Evolutionary conservation across 495 filamentous ascomycete genomes (phyloP), one percentile per base, ranked within the genome.

Genomic region (Hyphodiscus hymeniophilus): DNA sequence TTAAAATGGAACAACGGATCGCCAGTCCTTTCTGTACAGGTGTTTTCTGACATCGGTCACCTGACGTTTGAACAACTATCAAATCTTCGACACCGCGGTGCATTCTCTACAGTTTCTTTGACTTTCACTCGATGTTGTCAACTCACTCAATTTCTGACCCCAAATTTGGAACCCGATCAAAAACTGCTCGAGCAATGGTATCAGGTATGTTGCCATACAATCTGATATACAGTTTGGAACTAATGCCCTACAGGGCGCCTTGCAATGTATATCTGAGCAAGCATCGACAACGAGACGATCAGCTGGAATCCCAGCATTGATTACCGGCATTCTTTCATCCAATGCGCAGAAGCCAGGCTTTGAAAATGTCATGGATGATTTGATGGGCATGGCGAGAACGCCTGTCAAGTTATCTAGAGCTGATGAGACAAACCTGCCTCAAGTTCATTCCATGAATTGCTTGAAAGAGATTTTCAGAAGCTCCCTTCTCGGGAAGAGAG

Each of bases 391-490:
- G 23, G 81, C 82, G n/a, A 59, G 69, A 8, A 57, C 70, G 23
- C 71, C 76, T 3, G 75, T 75, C 6, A 50, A 50, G 1, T 56
- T 68, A 16, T 61, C 67, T 0, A 63, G 78, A 42, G 75, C 75
- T 2, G 79, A 87, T 44, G 66, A 76, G 10, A 75, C 79, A 6
- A 79, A 85, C 35, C 63, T 97, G 12, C 84, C 89, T 12, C 92
- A 96, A 65, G 92, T 97, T 1, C 92, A 98, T 58, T 88, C 91
- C 0, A 71, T 95, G 52, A 98, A 98, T 53, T 94, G 83, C 51
- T 64, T 97, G 36, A 87, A 90, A 59, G 85, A 89, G 45, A 81
- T 92, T 5, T 92, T 95, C 60, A 85, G 78, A 28, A 87, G 83
- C 56, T 82, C 85, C 4, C 76, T 77, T 17, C 70, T 95, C 11